These are phyloP conservation scores for Neonothopanus nambi DNA, from an alignment of 1,284 basidiomycete species.

Conservation along the genomic window DNA sequence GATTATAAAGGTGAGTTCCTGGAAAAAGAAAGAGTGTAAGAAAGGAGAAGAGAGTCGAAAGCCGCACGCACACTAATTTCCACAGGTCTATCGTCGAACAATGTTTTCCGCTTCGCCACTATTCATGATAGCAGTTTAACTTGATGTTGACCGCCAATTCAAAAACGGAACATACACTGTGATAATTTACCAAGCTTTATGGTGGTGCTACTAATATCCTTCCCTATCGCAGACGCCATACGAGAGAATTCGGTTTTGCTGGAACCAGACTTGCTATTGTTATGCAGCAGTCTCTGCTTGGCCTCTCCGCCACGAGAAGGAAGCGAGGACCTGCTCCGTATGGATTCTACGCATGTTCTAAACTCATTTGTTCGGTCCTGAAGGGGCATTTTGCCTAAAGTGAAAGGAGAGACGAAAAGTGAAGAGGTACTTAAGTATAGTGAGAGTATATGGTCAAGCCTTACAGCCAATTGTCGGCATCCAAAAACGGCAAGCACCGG, in stretches of 20 bases:
- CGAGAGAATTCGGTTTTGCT: conserved; percentile 86
- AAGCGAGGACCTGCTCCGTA: conserved; percentile 70
- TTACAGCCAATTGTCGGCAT: not conserved
- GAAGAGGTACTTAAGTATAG: not conserved
- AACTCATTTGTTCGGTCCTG: conserved; percentile 88
- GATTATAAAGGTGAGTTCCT: conserved; percentile 99
- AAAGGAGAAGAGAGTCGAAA: conserved; percentile 9
- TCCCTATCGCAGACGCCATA: conserved; percentile 89
- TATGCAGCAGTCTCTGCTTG: conserved; percentile 64
- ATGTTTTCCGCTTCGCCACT: conserved; percentile 99
- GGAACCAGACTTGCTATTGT: conserved; percentile 40
- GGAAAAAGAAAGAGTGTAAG: conserved; percentile 9
- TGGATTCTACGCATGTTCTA: conserved; percentile 80
- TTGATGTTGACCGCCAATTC: conserved; percentile 4
- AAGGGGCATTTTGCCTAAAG: conserved; percentile 61
- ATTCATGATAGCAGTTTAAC: conserved; percentile 5
- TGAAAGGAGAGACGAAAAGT: conserved; percentile 5
- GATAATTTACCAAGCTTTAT: conserved; percentile 93
- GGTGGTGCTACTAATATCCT: conserved; percentile 91
- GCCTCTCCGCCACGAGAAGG: conserved; percentile 52
- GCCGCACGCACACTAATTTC: conserved; percentile 88
- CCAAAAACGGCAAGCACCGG: not conserved
- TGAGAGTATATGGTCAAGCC: not conserved
- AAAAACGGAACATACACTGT: conserved; percentile 68
- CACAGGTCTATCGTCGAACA: conserved; percentile 98